Evolutionary conservation across 108 stramenopile species (phyloP).

Genomic region (Fistulifera pelliculosa): DNA sequence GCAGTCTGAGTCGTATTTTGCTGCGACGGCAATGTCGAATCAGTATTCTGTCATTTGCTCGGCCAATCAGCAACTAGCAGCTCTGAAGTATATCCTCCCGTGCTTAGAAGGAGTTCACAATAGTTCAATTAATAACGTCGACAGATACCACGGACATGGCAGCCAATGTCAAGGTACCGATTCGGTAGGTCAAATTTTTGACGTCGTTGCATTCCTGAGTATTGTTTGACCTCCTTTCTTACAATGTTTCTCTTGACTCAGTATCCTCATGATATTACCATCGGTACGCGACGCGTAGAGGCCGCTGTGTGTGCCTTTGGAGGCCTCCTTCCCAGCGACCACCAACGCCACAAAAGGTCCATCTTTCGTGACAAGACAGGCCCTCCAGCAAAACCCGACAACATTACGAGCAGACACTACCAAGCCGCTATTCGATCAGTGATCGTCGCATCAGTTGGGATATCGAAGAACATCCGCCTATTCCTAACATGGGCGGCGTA

Average conservation of each 20-base stretch:
- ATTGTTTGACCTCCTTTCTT: too few species aligned
- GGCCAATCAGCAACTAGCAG: slow-evolving; percentile 3
- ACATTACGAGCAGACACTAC: slow-evolving; percentile 41
- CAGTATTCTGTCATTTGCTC: not conserved
- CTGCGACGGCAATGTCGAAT: not conserved
- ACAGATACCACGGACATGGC: too few species aligned
- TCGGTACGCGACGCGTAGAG: slow-evolving; percentile 50
- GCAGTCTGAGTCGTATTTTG: not conserved
- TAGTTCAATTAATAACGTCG: too few species aligned
- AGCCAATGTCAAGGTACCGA: too few species aligned
- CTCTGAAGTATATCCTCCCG: slow-evolving; percentile 4
- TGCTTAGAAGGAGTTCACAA: not conserved
- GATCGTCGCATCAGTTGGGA: slow-evolving; percentile 65
- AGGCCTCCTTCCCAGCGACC: slow-evolving; percentile 20
- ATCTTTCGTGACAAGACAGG: slow-evolving; percentile 12
- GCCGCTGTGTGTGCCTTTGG: slow-evolving; percentile 70
- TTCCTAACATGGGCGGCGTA: slow-evolving; percentile 10
- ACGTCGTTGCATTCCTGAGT: too few species aligned
- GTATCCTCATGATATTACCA: slow-evolving; percentile 15
- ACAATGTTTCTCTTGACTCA: too few species aligned
- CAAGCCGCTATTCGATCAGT: slow-evolving; percentile 47
- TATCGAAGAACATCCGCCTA: slow-evolving; percentile 42
- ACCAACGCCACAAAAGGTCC: slow-evolving; percentile 6
- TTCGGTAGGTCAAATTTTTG: too few species aligned
- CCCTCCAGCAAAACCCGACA: not conserved